These are phyloP conservation scores for Aspergillus vadensis DNA, from an alignment of 2,329 filamentous ascomycete genomes.

Conservation along the genomic window DNA sequence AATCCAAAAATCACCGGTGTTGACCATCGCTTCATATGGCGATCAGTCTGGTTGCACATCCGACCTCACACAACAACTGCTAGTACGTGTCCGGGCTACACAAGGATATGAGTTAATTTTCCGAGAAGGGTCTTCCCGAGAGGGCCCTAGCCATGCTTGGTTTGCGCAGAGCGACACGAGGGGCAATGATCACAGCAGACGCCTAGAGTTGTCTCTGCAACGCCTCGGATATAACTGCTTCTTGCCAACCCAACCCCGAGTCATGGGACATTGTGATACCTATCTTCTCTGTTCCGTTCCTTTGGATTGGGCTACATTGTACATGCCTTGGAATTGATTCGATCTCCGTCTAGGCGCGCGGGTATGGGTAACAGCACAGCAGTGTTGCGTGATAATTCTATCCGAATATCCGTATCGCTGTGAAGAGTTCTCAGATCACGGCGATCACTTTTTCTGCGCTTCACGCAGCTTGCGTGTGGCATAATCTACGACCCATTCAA, in stretches of 20 bases:
- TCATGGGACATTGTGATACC: not conserved
- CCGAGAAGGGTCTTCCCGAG: slow-evolving; percentile 21
- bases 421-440: not conserved
- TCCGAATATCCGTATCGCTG: not conserved
- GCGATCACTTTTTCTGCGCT: not conserved
- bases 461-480: not conserved
- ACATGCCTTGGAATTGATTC: not conserved
- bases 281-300: not conserved
- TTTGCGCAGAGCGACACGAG: slow-evolving; percentile 5
- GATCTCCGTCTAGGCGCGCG: not conserved
- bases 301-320: not conserved
- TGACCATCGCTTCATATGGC: slow-evolving; percentile 6
- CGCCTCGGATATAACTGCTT: not conserved
- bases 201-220: not conserved
- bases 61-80: slow-evolving; percentile 14
- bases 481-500: too few relatives aligned
- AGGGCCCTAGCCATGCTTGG: slow-evolving; percentile 2
- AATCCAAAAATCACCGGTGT: slow-evolving; percentile 18
- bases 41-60: slow-evolving; percentile 17
- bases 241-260: slow-evolving; percentile 1
- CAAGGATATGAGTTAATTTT: slow-evolving; percentile 18
- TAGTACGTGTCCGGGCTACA: slow-evolving; percentile 18
- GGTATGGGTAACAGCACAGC: not conserved
- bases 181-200: not conserved
- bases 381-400: not conserved